phyloP scores from a whole-genome alignment of 441 rosid genomes.

The Jatropha multifida region DNA sequence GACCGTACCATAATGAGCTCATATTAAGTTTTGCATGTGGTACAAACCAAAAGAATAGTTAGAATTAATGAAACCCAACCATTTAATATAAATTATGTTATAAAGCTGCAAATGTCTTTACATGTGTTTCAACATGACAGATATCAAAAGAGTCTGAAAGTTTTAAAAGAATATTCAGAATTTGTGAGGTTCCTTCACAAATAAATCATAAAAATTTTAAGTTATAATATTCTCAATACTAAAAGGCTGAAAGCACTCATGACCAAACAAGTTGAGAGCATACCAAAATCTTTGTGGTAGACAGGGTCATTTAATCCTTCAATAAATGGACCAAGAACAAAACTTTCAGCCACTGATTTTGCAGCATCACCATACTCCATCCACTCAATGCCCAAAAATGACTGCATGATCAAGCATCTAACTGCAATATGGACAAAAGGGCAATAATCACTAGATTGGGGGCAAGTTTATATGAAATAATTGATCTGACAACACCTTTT shows the following conservation, averaged over 20 bases:
- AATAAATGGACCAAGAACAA: conserved; percentile 79
- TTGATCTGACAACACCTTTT: conserved; percentile 4
- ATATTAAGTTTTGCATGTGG: background rate
- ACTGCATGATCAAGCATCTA: conserved; percentile 93
- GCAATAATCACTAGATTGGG: conserved; percentile 7
- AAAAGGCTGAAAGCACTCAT: conserved; percentile 18
- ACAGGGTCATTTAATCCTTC: conserved; percentile 86
- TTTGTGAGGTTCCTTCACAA: background rate
- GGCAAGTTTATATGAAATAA: background rate
- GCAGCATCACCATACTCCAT: conserved; percentile 50
- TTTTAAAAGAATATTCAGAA: background rate
- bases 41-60: background rate
- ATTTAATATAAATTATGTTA: background rate
- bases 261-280: conserved; percentile 30
- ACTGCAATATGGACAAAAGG: conserved; percentile 51
- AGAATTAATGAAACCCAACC: background rate
- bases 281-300: conserved; percentile 95
- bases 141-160: background rate
- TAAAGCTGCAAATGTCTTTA: background rate
- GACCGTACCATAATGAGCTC: background rate
- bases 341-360: conserved; percentile 63
- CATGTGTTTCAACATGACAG: background rate
- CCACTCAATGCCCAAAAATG: conserved; percentile 84
- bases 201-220: background rate
- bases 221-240: conserved; percentile 7